These are phyloP conservation scores for Avicennia marina DNA, from an alignment of 257 asterid genomes.

Conservation along the genomic window DNA sequence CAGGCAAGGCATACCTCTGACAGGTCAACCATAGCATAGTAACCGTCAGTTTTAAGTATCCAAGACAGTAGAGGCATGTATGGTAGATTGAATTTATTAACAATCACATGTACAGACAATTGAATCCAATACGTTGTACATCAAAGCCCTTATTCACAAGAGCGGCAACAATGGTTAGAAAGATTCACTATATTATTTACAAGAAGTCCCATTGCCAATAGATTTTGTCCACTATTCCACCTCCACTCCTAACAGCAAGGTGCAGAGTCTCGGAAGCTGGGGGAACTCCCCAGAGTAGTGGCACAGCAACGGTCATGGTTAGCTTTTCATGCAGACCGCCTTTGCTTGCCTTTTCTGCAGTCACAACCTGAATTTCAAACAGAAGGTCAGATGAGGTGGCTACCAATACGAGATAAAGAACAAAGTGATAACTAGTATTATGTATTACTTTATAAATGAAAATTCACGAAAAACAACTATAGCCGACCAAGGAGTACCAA, in stretches of 20 bases:
- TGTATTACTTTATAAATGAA: neutral
- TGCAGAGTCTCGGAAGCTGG: slow-evolving; percentile 98
- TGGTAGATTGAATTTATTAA: slow-evolving; percentile 24
- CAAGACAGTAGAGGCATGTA: slow-evolving; percentile 12
- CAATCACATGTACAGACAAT: slow-evolving; percentile 19
- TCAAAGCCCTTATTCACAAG: slow-evolving; percentile 38
- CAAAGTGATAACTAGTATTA: neutral
- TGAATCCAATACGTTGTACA: slow-evolving; percentile 45
- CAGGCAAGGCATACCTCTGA: too few species aligned
- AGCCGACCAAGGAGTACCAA: too few species aligned
- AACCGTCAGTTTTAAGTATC: neutral
- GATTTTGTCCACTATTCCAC: slow-evolving; percentile 95
- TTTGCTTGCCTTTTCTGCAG: slow-evolving; percentile 70
- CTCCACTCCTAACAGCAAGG: slow-evolving; percentile 87
- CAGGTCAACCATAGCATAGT: too few species aligned
- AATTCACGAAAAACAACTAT: too few species aligned
- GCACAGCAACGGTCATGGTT: slow-evolving; percentile 93
- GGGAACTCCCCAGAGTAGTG: slow-evolving; percentile 97
- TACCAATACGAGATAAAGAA: too few species aligned
- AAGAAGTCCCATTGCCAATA: slow-evolving; percentile 97
- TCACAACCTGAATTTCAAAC: slow-evolving; percentile 56
- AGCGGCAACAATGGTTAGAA: slow-evolving; percentile 39
- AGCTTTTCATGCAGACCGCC: slow-evolving; percentile 87
- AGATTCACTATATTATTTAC: slow-evolving; percentile 28
- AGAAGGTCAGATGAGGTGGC: too few species aligned